These are phyloP conservation scores for Stereum hirsutum DNA, from an alignment of 1,284 basidiomycete genomes.

Conservation along the genomic window DNA sequence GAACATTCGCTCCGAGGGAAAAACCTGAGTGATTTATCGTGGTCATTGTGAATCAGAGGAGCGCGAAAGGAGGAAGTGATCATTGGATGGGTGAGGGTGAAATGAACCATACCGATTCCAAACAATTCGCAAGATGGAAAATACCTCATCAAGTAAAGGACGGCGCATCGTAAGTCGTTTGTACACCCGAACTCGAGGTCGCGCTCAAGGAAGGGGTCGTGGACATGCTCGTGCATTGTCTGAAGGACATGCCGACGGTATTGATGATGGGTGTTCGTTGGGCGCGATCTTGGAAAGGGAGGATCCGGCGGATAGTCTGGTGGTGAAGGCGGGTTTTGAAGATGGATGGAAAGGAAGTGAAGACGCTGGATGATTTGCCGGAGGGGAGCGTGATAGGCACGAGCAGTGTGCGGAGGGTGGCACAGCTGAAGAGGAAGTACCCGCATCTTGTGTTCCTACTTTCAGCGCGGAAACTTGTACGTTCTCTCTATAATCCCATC, in stretches of 20 bases:
- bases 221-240: constrained; percentile 90
- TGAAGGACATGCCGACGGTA: constrained; percentile 92
- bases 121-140: no score
- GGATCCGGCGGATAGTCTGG: constrained; percentile 84
- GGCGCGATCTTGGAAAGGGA: constrained; percentile 85
- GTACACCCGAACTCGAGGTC: constrained; percentile 91
- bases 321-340: constrained; percentile 73
- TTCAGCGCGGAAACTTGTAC: constrained; percentile 74
- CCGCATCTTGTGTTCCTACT: constrained; percentile 65
- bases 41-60: no score
- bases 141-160: no score
- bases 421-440: constrained; percentile 80
- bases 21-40: constrained; percentile 18
- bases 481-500: no score
- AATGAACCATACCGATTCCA: no score
- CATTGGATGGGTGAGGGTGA: no score
- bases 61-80: no score
- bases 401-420: constrained; percentile 87
- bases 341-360: constrained; percentile 70
- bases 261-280: constrained; percentile 82
- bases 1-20: constrained; percentile 18
- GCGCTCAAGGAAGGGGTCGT: constrained; percentile 65
- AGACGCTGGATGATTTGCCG: constrained; percentile 77
- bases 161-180: no score
- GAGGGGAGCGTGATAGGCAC: constrained; percentile 90